Evolutionary conservation across 768 basidiomycete species (phyloP), one percentile per base, ranked within the genome.

Genomic region (Boletellus sp.): DNA sequence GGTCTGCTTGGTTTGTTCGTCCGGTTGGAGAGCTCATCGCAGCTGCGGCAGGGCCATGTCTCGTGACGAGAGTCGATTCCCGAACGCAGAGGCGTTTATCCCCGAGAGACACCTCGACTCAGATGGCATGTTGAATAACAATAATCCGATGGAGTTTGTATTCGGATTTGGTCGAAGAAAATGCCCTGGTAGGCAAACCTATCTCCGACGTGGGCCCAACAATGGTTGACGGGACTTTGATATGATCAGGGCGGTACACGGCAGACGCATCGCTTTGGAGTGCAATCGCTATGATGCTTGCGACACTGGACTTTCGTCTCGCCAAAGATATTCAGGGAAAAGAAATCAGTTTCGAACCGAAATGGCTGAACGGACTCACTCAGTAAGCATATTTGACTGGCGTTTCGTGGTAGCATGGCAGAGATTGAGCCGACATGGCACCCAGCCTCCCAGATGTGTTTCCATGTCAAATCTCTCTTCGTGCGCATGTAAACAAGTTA

Each of bases 151-250:
- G 19, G 43, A 53, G 6, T 60, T 52, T 17, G 31, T 22, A 6
- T 60, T 60, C 16, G 59, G 49, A 1, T 59, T 59, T 38, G 57
- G 58, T 19, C 50, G 48, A 31, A 22, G 51, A 26, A 40, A 45
- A 26, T 56, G 48, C 32, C 46, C 42, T 2, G 49, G 47, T 53
- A 13, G 9, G 45, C 37, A 13, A 11, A 6, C 40, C n/a, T 7
- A 15, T 22, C 16, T 3, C 23, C n/a, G 24, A 41, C 26, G 3
- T 8, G 8, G 8, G 7, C 15, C 17, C 17, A 9, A 22, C 34
- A 16, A 16, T 3, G 16, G 6, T n/a, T 24, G 28, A 31, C 33
- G 17, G 4, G 12, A 15, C 40, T n/a, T 28, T 11, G 26, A 28
- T 47, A 22, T 23, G 6, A 35, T 20, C 1, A 59, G 50, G 36